phyloP scores from a whole-genome alignment of 169 alveolate genomes.

The Eimeria praecox region DNA sequence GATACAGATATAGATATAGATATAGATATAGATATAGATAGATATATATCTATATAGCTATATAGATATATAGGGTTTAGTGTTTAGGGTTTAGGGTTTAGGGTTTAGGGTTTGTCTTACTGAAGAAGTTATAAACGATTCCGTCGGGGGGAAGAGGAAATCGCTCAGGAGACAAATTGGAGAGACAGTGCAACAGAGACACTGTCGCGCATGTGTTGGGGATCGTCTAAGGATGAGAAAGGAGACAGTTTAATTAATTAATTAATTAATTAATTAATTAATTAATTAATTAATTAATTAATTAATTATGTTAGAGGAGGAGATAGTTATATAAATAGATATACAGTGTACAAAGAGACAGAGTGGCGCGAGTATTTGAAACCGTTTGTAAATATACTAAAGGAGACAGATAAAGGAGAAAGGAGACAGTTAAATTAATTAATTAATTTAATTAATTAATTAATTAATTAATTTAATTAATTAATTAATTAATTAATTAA shows the following conservation, averaged over 20 bases:
- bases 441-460: not conserved
- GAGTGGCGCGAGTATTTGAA: too few species aligned
- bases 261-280: too few species aligned
- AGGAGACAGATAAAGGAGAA: not conserved
- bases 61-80: not conserved
- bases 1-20: too few species aligned
- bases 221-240: constrained; percentile 6
- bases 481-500: not conserved
- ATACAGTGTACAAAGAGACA: too few species aligned
- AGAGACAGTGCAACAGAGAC: constrained; percentile 71
- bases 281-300: too few species aligned
- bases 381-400: not conserved
- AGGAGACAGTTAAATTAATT: not conserved
- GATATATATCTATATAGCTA: not conserved
- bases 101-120: constrained; percentile 38
- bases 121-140: constrained; percentile 39
- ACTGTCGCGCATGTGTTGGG: constrained; percentile 74
- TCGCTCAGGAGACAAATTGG: constrained; percentile 41
- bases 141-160: constrained; percentile 62
- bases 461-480: not conserved
- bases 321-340: not conserved
- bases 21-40: not conserved
- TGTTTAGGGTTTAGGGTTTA: constrained; percentile 12
- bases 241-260: not conserved
- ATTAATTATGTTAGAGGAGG: too few species aligned